Evolutionary conservation across 257 asterid species (phyloP).

Genomic region (Solanum dulcamara): DNA sequence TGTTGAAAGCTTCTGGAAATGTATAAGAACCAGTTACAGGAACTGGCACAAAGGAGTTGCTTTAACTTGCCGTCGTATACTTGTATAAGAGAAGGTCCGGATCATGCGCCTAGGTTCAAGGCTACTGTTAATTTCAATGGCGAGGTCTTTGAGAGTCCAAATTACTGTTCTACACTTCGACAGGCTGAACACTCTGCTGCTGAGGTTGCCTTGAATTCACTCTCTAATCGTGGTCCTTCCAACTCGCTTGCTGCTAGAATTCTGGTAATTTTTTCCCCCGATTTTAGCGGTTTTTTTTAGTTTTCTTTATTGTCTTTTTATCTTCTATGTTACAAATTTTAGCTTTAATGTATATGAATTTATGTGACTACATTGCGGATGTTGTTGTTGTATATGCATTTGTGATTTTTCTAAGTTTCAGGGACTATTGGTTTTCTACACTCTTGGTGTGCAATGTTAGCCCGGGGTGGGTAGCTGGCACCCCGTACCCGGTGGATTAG

Average conservation of each 20-base stretch:
- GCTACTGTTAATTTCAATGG: constrained; percentile 34
- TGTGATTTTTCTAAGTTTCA: not conserved
- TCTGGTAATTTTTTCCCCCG: not conserved
- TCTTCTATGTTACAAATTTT: not conserved
- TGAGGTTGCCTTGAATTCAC: constrained; percentile 30
- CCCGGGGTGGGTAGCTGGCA: not conserved
- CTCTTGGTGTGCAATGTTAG: not conserved
- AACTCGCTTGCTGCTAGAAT: constrained; percentile 24
- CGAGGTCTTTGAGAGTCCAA: constrained; percentile 30
- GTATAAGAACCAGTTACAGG: constrained; percentile 35
- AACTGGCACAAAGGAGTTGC: constrained; percentile 40
- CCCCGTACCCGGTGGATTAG: not conserved
- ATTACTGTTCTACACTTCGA: constrained; percentile 22
- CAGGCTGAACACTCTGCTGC: constrained; percentile 44
- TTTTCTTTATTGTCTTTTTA: not conserved
- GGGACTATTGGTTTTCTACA: not conserved
- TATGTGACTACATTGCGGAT: not conserved
- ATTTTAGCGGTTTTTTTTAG: not conserved
- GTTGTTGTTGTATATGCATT: not conserved
- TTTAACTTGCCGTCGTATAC: constrained; percentile 30
- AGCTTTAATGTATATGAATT: not conserved
- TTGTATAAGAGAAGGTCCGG: constrained; percentile 37
- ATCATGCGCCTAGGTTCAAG: constrained; percentile 39
- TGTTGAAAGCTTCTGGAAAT: constrained; percentile 2
- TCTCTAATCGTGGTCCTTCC: constrained; percentile 29